These are phyloP conservation scores for Neonectria hederae DNA, from an alignment of 2,329 filamentous ascomycete genomes.

Conservation along the genomic window DNA sequence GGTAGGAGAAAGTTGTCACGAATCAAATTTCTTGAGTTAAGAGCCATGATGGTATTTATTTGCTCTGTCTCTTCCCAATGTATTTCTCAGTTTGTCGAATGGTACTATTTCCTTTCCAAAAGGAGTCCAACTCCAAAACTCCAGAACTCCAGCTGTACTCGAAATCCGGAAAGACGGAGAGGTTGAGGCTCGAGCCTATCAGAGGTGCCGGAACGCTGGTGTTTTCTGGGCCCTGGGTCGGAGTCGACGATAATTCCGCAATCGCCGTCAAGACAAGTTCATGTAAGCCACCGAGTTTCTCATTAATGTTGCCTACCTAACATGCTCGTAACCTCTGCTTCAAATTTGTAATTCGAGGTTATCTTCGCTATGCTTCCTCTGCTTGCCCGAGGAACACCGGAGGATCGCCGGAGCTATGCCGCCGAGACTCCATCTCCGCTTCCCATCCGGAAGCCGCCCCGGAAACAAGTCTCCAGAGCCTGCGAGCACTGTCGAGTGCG, in stretches of 20 bases:
- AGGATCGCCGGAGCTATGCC: conserved; percentile 12
- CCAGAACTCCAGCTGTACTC: conserved; percentile 1
- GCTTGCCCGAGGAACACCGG: conserved; percentile 20
- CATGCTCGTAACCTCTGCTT: neutral
- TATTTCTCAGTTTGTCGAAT: neutral
- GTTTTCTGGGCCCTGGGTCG: conserved; percentile 6
- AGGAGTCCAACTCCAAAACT: conserved; percentile 23
- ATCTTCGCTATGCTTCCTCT: conserved; percentile 15
- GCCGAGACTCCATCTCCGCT: neutral
- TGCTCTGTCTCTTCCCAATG: neutral
- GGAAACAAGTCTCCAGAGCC: conserved; percentile 37
- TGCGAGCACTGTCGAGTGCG: conserved; percentile 36
- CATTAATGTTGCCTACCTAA: neutral
- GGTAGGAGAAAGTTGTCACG: neutral
- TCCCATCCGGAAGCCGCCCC: conserved; percentile 12
- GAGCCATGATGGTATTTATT: conserved; percentile 14
- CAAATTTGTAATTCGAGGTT: conserved; percentile 2
- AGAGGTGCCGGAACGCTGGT: conserved; percentile 17
- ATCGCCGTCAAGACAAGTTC: conserved; percentile 15
- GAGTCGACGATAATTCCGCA: conserved; percentile 25
- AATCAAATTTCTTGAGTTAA: neutral
- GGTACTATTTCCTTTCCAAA: conserved; percentile 1
- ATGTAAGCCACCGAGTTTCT: conserved; percentile 10
- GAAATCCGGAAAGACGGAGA: conserved; percentile 8
- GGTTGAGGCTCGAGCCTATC: neutral